phyloP scores from a whole-genome alignment of 192 early-diverging fungal genomes.

The Spizellomyces punctatus region DNA sequence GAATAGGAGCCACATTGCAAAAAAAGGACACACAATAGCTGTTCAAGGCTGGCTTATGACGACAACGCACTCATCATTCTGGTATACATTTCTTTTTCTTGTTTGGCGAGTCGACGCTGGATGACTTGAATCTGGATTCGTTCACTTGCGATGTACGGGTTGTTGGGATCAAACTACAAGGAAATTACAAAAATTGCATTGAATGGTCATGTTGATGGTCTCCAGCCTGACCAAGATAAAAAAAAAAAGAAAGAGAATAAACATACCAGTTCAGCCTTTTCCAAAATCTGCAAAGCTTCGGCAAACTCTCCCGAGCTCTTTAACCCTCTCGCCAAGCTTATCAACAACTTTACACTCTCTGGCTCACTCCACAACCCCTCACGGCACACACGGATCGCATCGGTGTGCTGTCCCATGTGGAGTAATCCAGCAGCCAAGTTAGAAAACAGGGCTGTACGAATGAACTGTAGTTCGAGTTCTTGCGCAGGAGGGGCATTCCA shows the following conservation, averaged over 20 bases:
- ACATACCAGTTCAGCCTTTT: conserved; percentile 26
- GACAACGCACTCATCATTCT: conserved; percentile 12
- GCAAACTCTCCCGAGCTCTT: conserved; percentile 4
- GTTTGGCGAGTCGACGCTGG: conserved; percentile 23
- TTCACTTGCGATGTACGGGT: conserved; percentile 25
- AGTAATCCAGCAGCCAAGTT: conserved; percentile 35
- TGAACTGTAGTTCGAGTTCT: conserved; percentile 8
- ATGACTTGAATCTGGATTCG: conserved; percentile 19
- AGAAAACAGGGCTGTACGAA: conserved; percentile 30
- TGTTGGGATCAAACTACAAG: conserved; percentile 35
- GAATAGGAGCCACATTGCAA: no score
- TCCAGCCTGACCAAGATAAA: not conserved
- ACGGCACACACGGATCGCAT: conserved; percentile 28
- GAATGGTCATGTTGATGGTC: not conserved
- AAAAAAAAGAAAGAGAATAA: not conserved
- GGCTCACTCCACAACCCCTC: conserved; percentile 28
- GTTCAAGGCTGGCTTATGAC: no score
- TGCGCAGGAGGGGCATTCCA: conserved; percentile 37
- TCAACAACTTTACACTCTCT: conserved; percentile 5
- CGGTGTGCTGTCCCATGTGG: conserved; percentile 25
- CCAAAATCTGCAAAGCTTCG: conserved; percentile 34
- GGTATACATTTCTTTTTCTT: conserved; percentile 46
- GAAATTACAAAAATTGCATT: conserved; percentile 11
- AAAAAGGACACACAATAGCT: no score
- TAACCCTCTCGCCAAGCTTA: not conserved